phyloP scores from a whole-genome alignment of 768 basidiomycete genomes.

The Pleurotus salmoneostramineus region DNA sequence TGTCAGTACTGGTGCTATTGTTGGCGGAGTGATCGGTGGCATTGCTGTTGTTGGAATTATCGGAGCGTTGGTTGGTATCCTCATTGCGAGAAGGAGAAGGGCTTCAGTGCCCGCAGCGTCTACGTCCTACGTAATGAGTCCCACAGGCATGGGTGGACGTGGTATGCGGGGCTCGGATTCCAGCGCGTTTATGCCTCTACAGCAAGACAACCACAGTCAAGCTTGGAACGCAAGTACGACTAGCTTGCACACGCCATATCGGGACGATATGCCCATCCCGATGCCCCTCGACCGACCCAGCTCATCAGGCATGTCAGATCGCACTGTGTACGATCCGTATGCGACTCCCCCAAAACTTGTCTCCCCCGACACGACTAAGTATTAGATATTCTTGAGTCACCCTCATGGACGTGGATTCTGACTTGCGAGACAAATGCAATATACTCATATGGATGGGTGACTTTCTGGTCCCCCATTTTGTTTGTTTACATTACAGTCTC shows the following conservation, averaged over 20 bases:
- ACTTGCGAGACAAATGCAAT: not conserved
- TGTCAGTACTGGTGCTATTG: slow-evolving; percentile 21
- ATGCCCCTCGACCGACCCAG: slow-evolving; percentile 33
- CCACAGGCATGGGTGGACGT: slow-evolving; percentile 18
- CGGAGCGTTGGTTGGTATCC: slow-evolving; percentile 20
- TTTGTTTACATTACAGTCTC: no score
- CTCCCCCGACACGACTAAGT: not conserved
- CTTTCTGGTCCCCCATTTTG: no score
- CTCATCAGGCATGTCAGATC: slow-evolving; percentile 22
- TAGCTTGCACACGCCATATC: slow-evolving; percentile 37
- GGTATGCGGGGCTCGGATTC: slow-evolving; percentile 53
- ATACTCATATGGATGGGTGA: no score
- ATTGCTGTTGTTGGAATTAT: slow-evolving; percentile 33
- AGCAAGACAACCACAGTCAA: slow-evolving; percentile 54
- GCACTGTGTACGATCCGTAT: slow-evolving; percentile 33
- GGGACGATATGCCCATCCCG: slow-evolving; percentile 17
- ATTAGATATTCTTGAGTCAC: not conserved
- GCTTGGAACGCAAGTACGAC: slow-evolving; percentile 55
- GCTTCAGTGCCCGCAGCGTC: slow-evolving; percentile 2
- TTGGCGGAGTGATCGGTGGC: slow-evolving; percentile 40
- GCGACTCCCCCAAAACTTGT: slow-evolving; percentile 14
- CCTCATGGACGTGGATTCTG: not conserved
- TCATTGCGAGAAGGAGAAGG: slow-evolving; percentile 5
- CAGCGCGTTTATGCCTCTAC: slow-evolving; percentile 69
- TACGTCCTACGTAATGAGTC: slow-evolving; percentile 16